Evolutionary conservation across 768 basidiomycete species (phyloP).

Genomic region (Candolleomyces aberdarensis): DNA sequence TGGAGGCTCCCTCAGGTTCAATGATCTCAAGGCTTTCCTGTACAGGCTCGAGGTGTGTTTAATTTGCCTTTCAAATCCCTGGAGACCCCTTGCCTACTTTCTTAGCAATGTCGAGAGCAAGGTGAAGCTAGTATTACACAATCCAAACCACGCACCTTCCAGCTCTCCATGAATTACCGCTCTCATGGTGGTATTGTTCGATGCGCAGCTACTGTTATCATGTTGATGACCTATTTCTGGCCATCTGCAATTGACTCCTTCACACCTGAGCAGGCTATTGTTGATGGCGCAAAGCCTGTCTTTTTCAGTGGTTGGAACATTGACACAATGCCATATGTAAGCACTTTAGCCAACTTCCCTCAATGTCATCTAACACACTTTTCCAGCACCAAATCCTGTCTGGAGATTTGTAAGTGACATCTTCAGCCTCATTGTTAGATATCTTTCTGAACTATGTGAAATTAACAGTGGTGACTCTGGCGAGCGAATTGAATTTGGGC

Average conservation of each 20-base stretch:
- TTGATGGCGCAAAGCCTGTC: slow-evolving; percentile 52
- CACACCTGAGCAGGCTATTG: slow-evolving; percentile 50
- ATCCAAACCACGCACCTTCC: slow-evolving; percentile 38
- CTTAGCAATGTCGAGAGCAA: slow-evolving; percentile 4
- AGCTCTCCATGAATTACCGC: slow-evolving; percentile 62
- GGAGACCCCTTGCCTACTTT: background rate
- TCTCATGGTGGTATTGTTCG: slow-evolving; percentile 72
- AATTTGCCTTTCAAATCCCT: no score
- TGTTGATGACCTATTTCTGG: slow-evolving; percentile 61
- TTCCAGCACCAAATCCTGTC: slow-evolving; percentile 51
- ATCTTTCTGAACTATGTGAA: no score
- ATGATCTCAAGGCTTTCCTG: slow-evolving; percentile 67
- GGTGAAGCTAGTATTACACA: background rate
- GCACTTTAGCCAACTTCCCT: background rate
- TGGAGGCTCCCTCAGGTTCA: slow-evolving; percentile 70
- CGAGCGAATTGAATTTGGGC: slow-evolving; percentile 66
- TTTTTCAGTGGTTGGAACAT: slow-evolving; percentile 52
- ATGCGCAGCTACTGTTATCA: slow-evolving; percentile 62
- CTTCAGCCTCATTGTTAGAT: background rate
- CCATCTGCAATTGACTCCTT: slow-evolving; percentile 61
- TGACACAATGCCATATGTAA: slow-evolving; percentile 25
- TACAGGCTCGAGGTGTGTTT: slow-evolving; percentile 56
- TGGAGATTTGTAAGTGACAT: slow-evolving; percentile 27
- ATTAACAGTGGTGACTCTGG: no score
- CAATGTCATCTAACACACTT: background rate